Conservation (phyloP, 345 rosid genomes). For the Citropsis articulata region DNA sequence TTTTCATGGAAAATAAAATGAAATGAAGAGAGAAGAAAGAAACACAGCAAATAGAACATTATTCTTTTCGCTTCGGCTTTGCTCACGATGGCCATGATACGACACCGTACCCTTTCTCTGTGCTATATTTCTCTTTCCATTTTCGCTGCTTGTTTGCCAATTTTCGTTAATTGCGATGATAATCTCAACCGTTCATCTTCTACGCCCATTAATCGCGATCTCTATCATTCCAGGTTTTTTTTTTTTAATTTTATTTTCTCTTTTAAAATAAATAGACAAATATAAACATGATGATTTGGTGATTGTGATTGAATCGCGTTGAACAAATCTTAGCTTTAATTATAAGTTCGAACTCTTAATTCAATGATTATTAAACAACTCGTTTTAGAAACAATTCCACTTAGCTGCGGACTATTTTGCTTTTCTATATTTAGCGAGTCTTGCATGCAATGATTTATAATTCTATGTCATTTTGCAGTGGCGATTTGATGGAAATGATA, state of each 20-base stretch:
- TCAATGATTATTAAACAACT: background rate
- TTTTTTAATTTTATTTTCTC: background rate
- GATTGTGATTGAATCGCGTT: background rate
- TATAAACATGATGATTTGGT: background rate
- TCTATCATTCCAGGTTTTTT: constrained; percentile 67
- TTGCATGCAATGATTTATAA: background rate
- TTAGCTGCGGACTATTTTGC: no score
- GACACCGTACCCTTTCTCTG: constrained; percentile 11
- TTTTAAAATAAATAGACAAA: background rate
- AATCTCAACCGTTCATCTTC: constrained; percentile 31
- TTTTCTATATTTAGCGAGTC: no score
- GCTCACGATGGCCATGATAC: constrained; percentile 13
- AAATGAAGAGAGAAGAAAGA: background rate
- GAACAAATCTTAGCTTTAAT: background rate
- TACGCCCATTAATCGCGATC: constrained; percentile 75
- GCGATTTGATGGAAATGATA: constrained; percentile 62
- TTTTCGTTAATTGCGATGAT: constrained; percentile 18
- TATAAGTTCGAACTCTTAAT: background rate
- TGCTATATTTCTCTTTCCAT: constrained; percentile 16
- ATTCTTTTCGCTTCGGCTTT: background rate
- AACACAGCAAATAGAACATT: background rate
- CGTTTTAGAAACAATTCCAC: background rate
- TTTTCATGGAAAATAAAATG: constrained; percentile 18
- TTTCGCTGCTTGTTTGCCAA: constrained; percentile 14
- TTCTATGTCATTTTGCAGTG: constrained; percentile 39